Evolutionary conservation across 352 stramenopile genomes (phyloP).

Genomic region (Pythium brassicae): DNA sequence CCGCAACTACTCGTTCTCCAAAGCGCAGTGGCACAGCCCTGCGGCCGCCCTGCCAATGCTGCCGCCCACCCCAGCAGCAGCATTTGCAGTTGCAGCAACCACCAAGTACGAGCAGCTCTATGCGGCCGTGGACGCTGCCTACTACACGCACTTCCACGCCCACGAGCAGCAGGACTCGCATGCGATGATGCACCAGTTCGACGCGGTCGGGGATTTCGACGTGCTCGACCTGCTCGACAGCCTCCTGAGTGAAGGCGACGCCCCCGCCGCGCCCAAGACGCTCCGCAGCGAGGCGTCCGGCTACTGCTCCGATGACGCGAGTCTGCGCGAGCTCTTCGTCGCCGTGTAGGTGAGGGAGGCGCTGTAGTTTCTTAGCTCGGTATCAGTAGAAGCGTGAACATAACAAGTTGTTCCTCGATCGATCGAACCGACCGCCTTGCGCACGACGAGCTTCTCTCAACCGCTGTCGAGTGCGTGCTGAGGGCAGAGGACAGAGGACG

Average conservation of each 20-base stretch:
- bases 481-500: too few relatives aligned
- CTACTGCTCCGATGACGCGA: constrained; percentile 1
- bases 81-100: too few relatives aligned
- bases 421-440: too few relatives aligned
- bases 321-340: background rate
- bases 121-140: background rate
- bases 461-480: background rate
- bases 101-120: background rate
- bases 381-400: background rate
- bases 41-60: background rate
- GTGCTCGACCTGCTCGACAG: background rate
- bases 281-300: background rate
- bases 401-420: background rate
- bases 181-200: background rate
- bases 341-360: background rate
- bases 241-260: background rate
- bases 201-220: background rate
- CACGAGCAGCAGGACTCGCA: background rate
- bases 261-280: background rate
- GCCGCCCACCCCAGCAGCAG: background rate
- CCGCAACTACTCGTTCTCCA: background rate
- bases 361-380: background rate
- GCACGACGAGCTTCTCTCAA: too few relatives aligned
- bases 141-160: background rate
- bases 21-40: background rate